Percentiles rank a stretch among this genome's conserved stretches.
Evolutionary conservation across 1,139 yeast genomes (phyloP).

Genomic region (Saccharomyces hybrid): DNA sequence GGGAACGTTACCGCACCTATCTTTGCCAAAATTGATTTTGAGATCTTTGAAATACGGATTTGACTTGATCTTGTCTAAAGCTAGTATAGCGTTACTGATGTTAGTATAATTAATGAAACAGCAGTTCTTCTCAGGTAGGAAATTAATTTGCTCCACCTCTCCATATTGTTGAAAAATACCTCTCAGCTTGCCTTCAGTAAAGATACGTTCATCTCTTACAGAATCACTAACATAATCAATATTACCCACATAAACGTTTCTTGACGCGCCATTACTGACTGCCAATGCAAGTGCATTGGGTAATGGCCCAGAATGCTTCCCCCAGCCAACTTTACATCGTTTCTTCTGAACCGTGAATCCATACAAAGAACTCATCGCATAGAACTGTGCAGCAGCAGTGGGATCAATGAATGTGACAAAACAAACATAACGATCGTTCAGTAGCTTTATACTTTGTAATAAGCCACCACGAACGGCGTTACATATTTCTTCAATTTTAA

Average conservation of each 20-base stretch:
- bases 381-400: slow-evolving; percentile 88
- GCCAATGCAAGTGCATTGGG: slow-evolving; percentile 75
- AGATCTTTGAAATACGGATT: slow-evolving; percentile 43
- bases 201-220: slow-evolving; percentile 18
- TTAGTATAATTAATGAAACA: slow-evolving; percentile 90
- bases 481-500: slow-evolving; percentile 86
- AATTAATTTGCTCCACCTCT: slow-evolving; percentile 90
- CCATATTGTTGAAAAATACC: slow-evolving; percentile 76
- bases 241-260: slow-evolving; percentile 85
- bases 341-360: slow-evolving; percentile 76
- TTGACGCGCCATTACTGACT: slow-evolving; percentile 88
- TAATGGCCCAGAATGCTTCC: slow-evolving; percentile 86
- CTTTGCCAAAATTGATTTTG: slow-evolving; percentile 84
- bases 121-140: slow-evolving; percentile 73
- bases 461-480: slow-evolving; percentile 91
- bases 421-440: slow-evolving; percentile 85
- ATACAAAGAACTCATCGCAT: slow-evolving; percentile 77
- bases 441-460: slow-evolving; percentile 62
- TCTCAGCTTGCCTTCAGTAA: slow-evolving; percentile 51
- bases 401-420: slow-evolving; percentile 90
- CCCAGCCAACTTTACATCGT: slow-evolving; percentile 90
- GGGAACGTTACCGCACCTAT: slow-evolving; percentile 75
- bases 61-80: slow-evolving; percentile 59
- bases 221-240: slow-evolving; percentile 36
- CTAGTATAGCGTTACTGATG: slow-evolving; percentile 79